A percentile compares a stretch with the other conserved stretches of the same genome.
Conservation (phyloP, 345 rosid species). For the Heritiera fomes region DNA sequence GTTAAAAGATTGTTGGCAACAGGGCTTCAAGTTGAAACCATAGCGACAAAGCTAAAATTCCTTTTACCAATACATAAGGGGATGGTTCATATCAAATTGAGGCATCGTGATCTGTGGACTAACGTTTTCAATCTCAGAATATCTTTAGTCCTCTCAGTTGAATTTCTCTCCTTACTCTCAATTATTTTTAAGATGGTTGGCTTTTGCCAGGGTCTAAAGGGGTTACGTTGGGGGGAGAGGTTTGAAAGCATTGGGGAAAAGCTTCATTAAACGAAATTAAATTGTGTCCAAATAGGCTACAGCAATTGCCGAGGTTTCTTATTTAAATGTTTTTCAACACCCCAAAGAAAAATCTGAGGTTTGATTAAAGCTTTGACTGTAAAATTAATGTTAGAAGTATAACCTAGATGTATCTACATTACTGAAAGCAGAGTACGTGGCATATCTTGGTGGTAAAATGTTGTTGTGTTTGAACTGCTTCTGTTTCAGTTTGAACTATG, state of each 20-base stretch:
- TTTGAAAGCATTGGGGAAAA: not conserved
- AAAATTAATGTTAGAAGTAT: not conserved
- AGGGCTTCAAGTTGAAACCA: not conserved
- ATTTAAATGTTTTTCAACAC: not conserved
- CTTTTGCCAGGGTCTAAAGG: not conserved
- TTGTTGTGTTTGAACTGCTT: not conserved
- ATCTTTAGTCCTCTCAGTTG: not conserved
- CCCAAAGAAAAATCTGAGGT: not conserved
- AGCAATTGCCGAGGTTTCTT: not conserved
- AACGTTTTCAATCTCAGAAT: not conserved
- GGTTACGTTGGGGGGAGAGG: not conserved
- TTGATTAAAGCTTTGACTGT: not conserved
- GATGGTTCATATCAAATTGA: not conserved
- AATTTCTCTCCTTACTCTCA: not conserved
- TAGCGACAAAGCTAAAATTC: not conserved
- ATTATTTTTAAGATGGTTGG: not conserved
- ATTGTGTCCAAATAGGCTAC: not conserved
- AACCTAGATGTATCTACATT: not conserved
- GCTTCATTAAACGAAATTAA: not conserved
- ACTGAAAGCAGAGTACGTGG: not conserved
- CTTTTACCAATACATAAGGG: not conserved
- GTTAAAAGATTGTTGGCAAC: too few species aligned
- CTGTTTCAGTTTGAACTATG: not conserved
- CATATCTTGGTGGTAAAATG: not conserved
- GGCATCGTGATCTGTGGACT: not conserved